Conservation (phyloP, 75 land plant genomes). For the Cupressus sempervirens region DNA sequence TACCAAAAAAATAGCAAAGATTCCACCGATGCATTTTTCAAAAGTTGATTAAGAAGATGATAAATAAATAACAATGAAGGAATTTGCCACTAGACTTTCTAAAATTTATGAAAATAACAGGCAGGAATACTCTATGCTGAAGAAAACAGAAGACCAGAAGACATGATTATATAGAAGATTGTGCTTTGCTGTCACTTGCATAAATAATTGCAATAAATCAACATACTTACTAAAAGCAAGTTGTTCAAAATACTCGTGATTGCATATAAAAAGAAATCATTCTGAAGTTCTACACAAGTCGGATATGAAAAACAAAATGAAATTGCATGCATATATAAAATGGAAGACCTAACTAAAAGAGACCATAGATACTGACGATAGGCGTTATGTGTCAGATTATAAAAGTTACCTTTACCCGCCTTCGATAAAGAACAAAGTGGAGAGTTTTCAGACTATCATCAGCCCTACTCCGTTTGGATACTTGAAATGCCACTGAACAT, state of each 20-base stretch:
- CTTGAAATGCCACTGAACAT: slow-evolving; percentile 58
- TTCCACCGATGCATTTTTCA: neutral
- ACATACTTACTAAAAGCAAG: neutral
- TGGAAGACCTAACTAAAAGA: neutral
- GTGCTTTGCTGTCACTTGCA: neutral
- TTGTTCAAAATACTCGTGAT: neutral
- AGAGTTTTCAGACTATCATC: slow-evolving; percentile 52
- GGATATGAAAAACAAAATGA: neutral
- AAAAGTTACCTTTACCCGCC: slow-evolving; percentile 52
- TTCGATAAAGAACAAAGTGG: slow-evolving; percentile 53
- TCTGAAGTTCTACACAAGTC: neutral
- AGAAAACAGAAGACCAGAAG: neutral
- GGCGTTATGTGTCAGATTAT: neutral
- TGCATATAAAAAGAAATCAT: neutral
- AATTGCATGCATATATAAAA: neutral
- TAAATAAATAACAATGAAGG: neutral
- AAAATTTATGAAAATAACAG: neutral
- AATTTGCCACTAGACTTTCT: neutral
- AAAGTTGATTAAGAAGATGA: neutral
- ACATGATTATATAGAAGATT: neutral
- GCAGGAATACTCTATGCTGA: too few relatives aligned
- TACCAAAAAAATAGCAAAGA: neutral
- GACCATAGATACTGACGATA: neutral
- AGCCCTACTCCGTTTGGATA: slow-evolving; percentile 39
- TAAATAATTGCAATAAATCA: neutral